These are phyloP conservation scores for Eucalyptus brandiana DNA, from an alignment of 345 rosid genomes.

Conservation along the genomic window DNA sequence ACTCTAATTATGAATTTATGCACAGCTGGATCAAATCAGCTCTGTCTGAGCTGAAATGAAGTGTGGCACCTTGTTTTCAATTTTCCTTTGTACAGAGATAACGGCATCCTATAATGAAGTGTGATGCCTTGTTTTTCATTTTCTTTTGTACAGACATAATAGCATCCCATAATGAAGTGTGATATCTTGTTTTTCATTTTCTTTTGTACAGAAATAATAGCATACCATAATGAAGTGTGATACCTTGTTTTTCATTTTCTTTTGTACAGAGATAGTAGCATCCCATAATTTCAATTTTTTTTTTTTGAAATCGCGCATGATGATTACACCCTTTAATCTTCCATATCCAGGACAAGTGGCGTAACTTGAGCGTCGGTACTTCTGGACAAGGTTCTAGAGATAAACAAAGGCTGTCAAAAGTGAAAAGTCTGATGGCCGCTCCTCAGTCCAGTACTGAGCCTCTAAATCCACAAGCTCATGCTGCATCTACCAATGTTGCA, in stretches of 20 bases:
- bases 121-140: too few relatives aligned
- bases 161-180: too few relatives aligned
- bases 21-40: not conserved
- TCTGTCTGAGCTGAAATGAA: not conserved
- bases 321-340: not conserved
- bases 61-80: not conserved
- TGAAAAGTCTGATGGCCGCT: slow-evolving; percentile 4
- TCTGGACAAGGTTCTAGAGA: slow-evolving; percentile 47
- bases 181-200: too few relatives aligned
- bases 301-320: not conserved
- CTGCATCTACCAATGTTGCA: slow-evolving; percentile 13
- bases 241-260: too few relatives aligned
- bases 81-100: not conserved
- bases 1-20: not conserved
- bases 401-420: slow-evolving; percentile 31
- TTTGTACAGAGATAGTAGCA: too few relatives aligned
- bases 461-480: slow-evolving; percentile 9
- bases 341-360: slow-evolving; percentile 66
- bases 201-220: too few relatives aligned
- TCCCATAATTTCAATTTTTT: not conserved
- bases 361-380: slow-evolving; percentile 42
- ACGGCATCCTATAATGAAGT: not conserved
- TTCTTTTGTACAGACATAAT: too few relatives aligned
- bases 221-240: too few relatives aligned
- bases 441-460: slow-evolving; percentile 10